Evolutionary conservation across 2,329 filamentous ascomycete species (phyloP), one percentile per base, ranked within the genome.

Genomic region (Piedraia hortae): DNA sequence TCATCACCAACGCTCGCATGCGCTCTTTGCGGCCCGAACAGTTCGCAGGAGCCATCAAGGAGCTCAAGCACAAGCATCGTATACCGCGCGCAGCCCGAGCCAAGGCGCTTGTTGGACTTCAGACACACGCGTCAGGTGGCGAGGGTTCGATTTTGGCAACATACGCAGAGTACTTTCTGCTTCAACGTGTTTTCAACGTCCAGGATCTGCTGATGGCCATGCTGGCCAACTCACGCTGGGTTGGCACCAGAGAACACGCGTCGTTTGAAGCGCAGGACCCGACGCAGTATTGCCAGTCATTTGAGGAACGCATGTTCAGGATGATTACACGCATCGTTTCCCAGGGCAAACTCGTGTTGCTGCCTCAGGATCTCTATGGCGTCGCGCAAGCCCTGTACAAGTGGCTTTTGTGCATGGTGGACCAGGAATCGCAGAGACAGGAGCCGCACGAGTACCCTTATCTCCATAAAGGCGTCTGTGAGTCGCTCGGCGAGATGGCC

Each of bases 241-340:
- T 9, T 6, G 11, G n/a, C 7, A 20, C 10, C 12, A 6, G 16
- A 7, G 18, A 24, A 18, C 12, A n/a, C 11, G 10, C 5, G 13
- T 14, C 5, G 4, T 16, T 7, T 22, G 21, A 14, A n/a, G n/a
- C n/a, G n/a, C n/a, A n/a, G n/a, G n/a, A n/a, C n/a, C n/a, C n/a
- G n/a, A n/a, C n/a, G n/a, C n/a, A n/a, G n/a, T n/a, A n/a, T n/a
- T n/a, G n/a, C n/a, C 34, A 36, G 9, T 30, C 34, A 1, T 37
- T 34, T 21, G 40, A 43, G 23, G 42, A 45, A 23, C 27, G 32
- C 9, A 35, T 41, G 3, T 38, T 45, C 21, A 29, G 27, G 12
- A 24, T 41, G 8, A 23, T 45, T 9, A 30, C 31, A 4, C 31
- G 36, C 10, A 23, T 36, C 10, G 29, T n/a, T n/a, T n/a, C n/a